Conservation (phyloP, 176 grass and related monocot genomes). For the Cymbopogon citratus region DNA sequence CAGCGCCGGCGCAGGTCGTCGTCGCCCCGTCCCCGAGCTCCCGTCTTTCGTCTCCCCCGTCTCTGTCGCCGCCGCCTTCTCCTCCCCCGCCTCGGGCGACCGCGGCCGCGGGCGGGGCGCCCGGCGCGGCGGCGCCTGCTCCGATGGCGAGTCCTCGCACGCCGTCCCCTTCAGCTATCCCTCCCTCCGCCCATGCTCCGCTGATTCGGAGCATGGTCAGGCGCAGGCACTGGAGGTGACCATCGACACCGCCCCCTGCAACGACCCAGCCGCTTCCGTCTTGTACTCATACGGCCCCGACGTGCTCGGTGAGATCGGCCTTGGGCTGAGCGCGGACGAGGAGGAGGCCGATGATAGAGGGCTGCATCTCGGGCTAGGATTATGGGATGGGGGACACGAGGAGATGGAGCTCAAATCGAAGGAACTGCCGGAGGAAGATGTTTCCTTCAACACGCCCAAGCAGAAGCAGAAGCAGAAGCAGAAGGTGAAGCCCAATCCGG, state of each 20-base stretch:
- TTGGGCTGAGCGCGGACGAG: slow-evolving; percentile 33
- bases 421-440: slow-evolving; percentile 16
- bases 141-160: neutral
- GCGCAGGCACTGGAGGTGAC: slow-evolving; percentile 9
- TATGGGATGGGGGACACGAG: slow-evolving; percentile 16
- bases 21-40: slow-evolving; percentile 34
- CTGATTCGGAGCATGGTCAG: neutral
- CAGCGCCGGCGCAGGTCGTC: slow-evolving; percentile 33
- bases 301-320: slow-evolving; percentile 24
- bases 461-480: slow-evolving; percentile 2
- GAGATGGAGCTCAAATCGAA: slow-evolving; percentile 26
- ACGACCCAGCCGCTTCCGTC: slow-evolving; percentile 11
- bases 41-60: slow-evolving; percentile 38
- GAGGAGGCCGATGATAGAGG: slow-evolving; percentile 24
- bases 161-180: slow-evolving; percentile 40
- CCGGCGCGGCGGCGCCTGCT: neutral
- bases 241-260: slow-evolving; percentile 37
- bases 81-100: slow-evolving; percentile 11
- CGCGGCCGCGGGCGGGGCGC: slow-evolving; percentile 1
- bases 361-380: slow-evolving; percentile 51
- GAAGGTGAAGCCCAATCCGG: slow-evolving; percentile 33
- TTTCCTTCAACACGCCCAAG: slow-evolving; percentile 36
- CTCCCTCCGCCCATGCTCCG: neutral
- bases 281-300: slow-evolving; percentile 49
- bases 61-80: slow-evolving; percentile 42